phyloP scores from a whole-genome alignment of 345 rosid genomes.

The Bruguiera parviflora region DNA sequence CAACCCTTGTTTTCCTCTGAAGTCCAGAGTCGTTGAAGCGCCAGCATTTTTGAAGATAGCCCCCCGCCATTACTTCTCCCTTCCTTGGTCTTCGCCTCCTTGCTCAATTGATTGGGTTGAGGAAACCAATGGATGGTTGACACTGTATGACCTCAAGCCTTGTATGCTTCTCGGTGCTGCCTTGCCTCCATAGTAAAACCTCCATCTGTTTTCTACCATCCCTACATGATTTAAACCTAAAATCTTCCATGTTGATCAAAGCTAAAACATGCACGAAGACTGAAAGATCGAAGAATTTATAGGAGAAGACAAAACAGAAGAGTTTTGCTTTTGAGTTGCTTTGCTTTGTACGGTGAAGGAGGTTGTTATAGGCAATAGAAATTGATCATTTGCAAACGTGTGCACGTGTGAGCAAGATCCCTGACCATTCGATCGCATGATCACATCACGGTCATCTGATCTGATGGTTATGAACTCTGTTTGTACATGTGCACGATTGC shows the following conservation, averaged over 20 bases:
- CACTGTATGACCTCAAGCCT: constrained; percentile 59
- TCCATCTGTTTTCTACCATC: constrained; percentile 38
- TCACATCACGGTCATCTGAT: no score
- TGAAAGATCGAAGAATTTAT: constrained; percentile 5
- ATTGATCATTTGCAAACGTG: no score
- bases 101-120: constrained; percentile 29
- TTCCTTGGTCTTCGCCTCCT: constrained; percentile 51
- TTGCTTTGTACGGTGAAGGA: neutral
- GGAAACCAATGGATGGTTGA: constrained; percentile 29
- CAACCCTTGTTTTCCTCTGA: constrained; percentile 92
- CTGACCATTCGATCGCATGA: neutral
- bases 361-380: neutral
- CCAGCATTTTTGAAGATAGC: constrained; percentile 55
- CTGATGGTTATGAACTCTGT: no score
- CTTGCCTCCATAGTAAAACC: constrained; percentile 28
- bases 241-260: constrained; percentile 40
- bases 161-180: constrained; percentile 50
- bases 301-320: neutral
- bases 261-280: neutral
- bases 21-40: constrained; percentile 74
- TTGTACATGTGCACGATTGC: no score
- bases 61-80: constrained; percentile 42
- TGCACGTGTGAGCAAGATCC: no score
- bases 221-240: constrained; percentile 57
- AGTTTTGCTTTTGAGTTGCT: constrained; percentile 8